Evolutionary conservation across 2,329 filamentous ascomycete species (phyloP).

Genomic region (Nigrospora sphaerica): DNA sequence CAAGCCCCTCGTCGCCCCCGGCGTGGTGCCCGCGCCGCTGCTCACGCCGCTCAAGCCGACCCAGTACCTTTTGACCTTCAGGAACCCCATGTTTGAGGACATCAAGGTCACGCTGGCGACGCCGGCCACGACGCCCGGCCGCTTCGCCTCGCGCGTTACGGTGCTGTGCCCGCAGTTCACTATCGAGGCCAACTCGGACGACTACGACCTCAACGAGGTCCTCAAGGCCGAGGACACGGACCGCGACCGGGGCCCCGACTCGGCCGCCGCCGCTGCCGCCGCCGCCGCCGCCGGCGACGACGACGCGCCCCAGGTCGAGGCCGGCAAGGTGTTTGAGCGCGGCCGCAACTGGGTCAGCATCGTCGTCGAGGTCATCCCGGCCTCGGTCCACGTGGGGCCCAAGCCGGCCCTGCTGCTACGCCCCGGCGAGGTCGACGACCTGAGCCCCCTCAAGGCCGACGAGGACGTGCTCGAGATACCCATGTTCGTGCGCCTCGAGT

Average conservation of each 20-base stretch:
- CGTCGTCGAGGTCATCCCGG: slow-evolving; percentile 79
- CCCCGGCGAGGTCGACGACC: slow-evolving; percentile 29
- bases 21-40: slow-evolving; percentile 7
- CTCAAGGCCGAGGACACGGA: slow-evolving; percentile 48
- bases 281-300: too few relatives aligned
- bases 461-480: slow-evolving; percentile 78
- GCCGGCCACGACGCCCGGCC: slow-evolving; percentile 69
- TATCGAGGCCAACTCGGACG: slow-evolving; percentile 86
- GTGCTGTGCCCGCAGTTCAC: slow-evolving; percentile 92
- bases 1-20: slow-evolving; percentile 35
- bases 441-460: slow-evolving; percentile 46
- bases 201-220: slow-evolving; percentile 80
- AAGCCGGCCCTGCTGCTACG: slow-evolving; percentile 17
- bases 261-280: too few relatives aligned
- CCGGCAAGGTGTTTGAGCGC: slow-evolving; percentile 92
- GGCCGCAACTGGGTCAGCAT: slow-evolving; percentile 94
- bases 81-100: slow-evolving; percentile 88
- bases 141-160: slow-evolving; percentile 73
- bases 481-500: slow-evolving; percentile 87
- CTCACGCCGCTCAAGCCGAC: slow-evolving; percentile 52
- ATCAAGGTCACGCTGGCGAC: slow-evolving; percentile 85
- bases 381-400: slow-evolving; percentile 38
- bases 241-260: slow-evolving; percentile 27
- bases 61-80: slow-evolving; percentile 84
- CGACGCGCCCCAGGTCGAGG: slow-evolving; percentile 59